Conservation (phyloP, 2,329 filamentous ascomycete species). For the Endothia cerciana region DNA sequence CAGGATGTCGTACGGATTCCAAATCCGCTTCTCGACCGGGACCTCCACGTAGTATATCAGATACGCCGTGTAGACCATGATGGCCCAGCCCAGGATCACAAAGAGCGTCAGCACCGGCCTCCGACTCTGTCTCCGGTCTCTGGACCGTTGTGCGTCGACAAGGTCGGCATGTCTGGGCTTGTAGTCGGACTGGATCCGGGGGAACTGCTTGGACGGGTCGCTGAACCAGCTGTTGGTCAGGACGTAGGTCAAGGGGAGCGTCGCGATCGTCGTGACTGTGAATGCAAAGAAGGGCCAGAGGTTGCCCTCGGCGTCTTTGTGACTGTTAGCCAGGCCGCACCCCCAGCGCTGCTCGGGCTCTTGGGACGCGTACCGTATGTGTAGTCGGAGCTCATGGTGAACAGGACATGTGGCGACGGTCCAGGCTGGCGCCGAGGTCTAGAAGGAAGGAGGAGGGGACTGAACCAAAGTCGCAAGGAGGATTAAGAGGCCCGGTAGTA, state of each 20-base stretch:
- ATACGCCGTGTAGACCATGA: constrained; percentile 91
- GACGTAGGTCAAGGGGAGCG: constrained; percentile 86
- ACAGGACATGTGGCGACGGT: constrained; percentile 35
- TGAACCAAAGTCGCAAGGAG: constrained; percentile 6
- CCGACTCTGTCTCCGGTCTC: constrained; percentile 88
- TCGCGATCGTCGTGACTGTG: constrained; percentile 84
- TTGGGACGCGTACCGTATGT: constrained; percentile 61
- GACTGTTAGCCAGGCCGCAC: background rate
- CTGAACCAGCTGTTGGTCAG: constrained; percentile 74
- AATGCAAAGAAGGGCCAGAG: constrained; percentile 99
- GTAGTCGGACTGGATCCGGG: constrained; percentile 81
- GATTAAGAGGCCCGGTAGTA: constrained; percentile 1
- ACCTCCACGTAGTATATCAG: constrained; percentile 80
- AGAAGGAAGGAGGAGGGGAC: constrained; percentile 1
- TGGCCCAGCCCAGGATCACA: constrained; percentile 75
- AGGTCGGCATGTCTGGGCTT: constrained; percentile 81
- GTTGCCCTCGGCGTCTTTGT: constrained; percentile 84
- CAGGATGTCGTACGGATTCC: constrained; percentile 96
- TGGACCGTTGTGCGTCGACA: constrained; percentile 79
- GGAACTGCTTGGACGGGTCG: constrained; percentile 77
- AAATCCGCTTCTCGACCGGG: constrained; percentile 70
- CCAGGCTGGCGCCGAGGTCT: constrained; percentile 2
- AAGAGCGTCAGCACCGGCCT: constrained; percentile 82
- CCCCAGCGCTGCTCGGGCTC: background rate
- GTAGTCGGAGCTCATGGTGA: constrained; percentile 89